Base-by-base conservation (phyloP, 257 asterid genomes). In the Echium plantagineum region DNA sequence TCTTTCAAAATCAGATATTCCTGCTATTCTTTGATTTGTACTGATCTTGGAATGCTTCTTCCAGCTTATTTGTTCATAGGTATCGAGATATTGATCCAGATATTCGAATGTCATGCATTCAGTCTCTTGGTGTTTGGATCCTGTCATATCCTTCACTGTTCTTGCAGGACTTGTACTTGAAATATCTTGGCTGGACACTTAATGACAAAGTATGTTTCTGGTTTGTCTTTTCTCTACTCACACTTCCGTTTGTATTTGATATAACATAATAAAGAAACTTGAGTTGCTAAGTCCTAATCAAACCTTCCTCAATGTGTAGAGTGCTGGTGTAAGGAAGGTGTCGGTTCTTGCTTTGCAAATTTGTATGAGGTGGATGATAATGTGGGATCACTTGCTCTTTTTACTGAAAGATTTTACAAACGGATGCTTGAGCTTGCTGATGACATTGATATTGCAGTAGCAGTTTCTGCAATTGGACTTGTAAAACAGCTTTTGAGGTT, bases 391-490 rank as follows among this genome's bases (percentile, higher is more conserved):
- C 96, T 93, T 72, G 84, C 86, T 71, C 96, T 89, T 63, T 89
- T 93, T 80, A 89, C 98, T 0, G 89, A 89, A 67, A 86, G 98
- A 79, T 89, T 89, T 73, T 86, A 81, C 67, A 81, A 78, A 65
- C 77, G 97, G 66, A 93, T 93, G 97, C 91, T 93, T 30, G 97
- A 89, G 70, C 97, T 93, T 77, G 99, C 99, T 67, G 97, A 86
- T 71, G 99, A 93, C 78, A 83, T 80, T 59, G 99, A 93, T 71
- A 93, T 89, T 68, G 82, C 99, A 61, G 99, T 93, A 68, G 84
- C 99, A 67, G 99, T 93, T 63, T 93, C 94, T 80, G 99, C 97
- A 58, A 89, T 93, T 62, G 99, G 97, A 71, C 97, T 93, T 59
- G 99, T 89, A 66, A 93, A 86, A 67, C 97, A 89, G 72, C 84